Conservation (phyloP, 371 early-diverging fungal genomes). For the Rhizomucor pusillus region DNA sequence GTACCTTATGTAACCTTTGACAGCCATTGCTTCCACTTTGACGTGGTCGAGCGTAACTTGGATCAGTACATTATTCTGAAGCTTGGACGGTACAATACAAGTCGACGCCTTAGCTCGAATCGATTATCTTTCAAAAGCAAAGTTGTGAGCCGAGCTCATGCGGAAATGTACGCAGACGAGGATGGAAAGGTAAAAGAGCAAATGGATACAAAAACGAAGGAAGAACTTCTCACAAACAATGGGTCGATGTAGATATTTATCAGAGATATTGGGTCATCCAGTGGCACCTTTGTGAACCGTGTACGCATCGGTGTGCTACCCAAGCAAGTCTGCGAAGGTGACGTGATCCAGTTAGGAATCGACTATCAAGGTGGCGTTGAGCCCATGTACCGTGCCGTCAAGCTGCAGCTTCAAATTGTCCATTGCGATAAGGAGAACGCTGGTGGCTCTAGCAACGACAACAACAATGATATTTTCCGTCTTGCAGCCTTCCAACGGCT, state of each 20-base stretch:
- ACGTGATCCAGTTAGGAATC: slow-evolving; percentile 85
- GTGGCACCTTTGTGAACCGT: slow-evolving; percentile 89
- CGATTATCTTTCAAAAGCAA: slow-evolving; percentile 88
- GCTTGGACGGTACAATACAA: slow-evolving; percentile 78
- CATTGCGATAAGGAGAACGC: no score
- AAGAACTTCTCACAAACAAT: neutral
- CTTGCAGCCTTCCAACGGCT: no score
- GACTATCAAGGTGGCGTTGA: slow-evolving; percentile 88
- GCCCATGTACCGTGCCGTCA: slow-evolving; percentile 75
- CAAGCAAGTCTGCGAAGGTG: slow-evolving; percentile 70
- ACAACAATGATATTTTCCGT: no score
- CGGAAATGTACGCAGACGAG: slow-evolving; percentile 80
- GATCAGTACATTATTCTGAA: slow-evolving; percentile 63
- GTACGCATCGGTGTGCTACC: slow-evolving; percentile 74
- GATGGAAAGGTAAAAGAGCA: slow-evolving; percentile 28
- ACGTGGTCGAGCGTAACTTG: slow-evolving; percentile 75
- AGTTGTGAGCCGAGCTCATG: slow-evolving; percentile 91
- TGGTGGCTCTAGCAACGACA: no score
- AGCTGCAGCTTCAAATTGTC: slow-evolving; percentile 71
- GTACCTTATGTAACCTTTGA: slow-evolving; percentile 71
- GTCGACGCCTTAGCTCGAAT: slow-evolving; percentile 48
- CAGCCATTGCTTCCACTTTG: slow-evolving; percentile 72
- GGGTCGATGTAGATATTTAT: slow-evolving; percentile 57
- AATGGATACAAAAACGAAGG: neutral
- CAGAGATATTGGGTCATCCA: slow-evolving; percentile 81